Conservation (phyloP, 345 rosid species). For the Linum usitatissimum region DNA sequence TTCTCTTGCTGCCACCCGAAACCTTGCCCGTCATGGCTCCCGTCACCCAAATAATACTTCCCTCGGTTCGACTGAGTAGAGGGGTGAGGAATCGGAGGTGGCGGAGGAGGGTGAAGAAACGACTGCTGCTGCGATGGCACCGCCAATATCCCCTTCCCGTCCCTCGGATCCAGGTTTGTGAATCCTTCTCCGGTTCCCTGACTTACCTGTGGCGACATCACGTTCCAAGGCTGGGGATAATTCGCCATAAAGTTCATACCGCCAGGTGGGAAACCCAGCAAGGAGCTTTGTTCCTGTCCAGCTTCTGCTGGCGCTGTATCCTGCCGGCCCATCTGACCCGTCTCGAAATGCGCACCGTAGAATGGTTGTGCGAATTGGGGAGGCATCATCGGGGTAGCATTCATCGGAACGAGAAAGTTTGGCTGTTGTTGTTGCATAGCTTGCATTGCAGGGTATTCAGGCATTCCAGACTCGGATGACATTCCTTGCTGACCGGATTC, state of each 20-base stretch:
- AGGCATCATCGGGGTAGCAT: slow-evolving; percentile 40
- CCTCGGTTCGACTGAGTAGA: slow-evolving; percentile 38
- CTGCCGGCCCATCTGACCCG: slow-evolving; percentile 27
- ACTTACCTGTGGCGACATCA: slow-evolving; percentile 24
- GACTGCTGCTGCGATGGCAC: slow-evolving; percentile 22
- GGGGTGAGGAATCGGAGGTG: slow-evolving; percentile 36
- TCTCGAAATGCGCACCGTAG: slow-evolving; percentile 48
- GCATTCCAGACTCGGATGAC: slow-evolving; percentile 35
- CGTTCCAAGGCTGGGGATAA: slow-evolving; percentile 67
- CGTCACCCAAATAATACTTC: slow-evolving; percentile 37
- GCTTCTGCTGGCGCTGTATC: slow-evolving; percentile 36
- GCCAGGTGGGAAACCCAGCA: slow-evolving; percentile 58
- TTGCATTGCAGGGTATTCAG: slow-evolving; percentile 60
- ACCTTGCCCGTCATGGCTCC: slow-evolving; percentile 48
- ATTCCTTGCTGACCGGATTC: slow-evolving; percentile 49
- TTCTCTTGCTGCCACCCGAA: slow-evolving; percentile 75
- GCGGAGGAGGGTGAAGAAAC: slow-evolving; percentile 33
- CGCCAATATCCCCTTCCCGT: slow-evolving; percentile 42
- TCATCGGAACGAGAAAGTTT: slow-evolving; percentile 49
- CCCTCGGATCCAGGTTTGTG: slow-evolving; percentile 33
- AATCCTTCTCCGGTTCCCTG: slow-evolving; percentile 38
- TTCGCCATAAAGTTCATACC: slow-evolving; percentile 36
- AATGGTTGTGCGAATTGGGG: slow-evolving; percentile 62
- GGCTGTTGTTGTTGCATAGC: slow-evolving; percentile 41
- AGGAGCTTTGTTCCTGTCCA: slow-evolving; percentile 64